Evolutionary conservation across 192 early-diverging fungal genomes (phyloP), one percentile per base, ranked within the genome.

Genomic region (Rhizophagus clarus): DNA sequence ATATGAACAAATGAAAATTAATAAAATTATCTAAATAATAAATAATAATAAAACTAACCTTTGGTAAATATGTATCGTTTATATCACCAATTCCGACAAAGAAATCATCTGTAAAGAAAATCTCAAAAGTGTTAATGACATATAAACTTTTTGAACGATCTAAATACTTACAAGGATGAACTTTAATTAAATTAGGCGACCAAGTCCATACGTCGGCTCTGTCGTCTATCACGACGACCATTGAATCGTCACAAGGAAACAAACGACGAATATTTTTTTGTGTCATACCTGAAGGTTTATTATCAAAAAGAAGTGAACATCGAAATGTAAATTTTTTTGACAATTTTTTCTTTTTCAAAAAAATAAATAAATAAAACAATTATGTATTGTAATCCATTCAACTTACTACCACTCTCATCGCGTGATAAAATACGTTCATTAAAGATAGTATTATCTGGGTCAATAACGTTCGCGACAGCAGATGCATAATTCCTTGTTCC

Each of bases 221-320:
- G 85, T 99, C 98, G 82, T 99, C 98, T 15, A 99, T 87, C 61
- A 95, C 93, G 5, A 97, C 95, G 3, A 97, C 98, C 97, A 99
- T 98, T 32, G 93, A 96, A 45, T 93, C 93, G 84, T 98, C 95
- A 72, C 93, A 93, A 11, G 98, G 97, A 82, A 99, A 98, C 61
- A 99, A 86, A 11, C 98, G 86, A 42, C 91, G 82, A 8, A 98
- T 90, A 34, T 86, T 90, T 86, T 99, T 99, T 47, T 89, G 80
- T 1, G 89, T 90, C 79, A 93, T 88, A 74, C 91, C 93, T 94
- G 79, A 45, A 56, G 5, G 0, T 40, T 20, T 28, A 22, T 74
- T 26, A 32, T 60, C 3, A 31, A 56, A 0, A 32, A 26, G 61
- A n/a, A 78, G 40, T 49, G 4, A 51, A 22, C 24, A 29, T 49